Conservation (phyloP, 495 filamentous ascomycete species). For the Aspergillus panamensis region DNA sequence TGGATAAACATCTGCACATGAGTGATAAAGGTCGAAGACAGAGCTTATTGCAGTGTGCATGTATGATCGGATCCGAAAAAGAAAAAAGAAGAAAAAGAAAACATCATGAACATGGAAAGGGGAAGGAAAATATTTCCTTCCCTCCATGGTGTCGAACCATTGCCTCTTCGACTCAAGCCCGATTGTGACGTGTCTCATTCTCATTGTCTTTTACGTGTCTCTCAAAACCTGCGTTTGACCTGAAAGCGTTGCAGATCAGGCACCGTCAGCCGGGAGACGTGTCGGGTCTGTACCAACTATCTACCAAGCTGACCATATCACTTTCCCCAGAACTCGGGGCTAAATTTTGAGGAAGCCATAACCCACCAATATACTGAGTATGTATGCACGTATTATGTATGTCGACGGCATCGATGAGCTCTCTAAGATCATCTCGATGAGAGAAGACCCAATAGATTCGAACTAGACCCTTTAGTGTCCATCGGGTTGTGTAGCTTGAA, state of each 20-base stretch:
- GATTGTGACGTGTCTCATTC: constrained; percentile 14
- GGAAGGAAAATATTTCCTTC: background rate
- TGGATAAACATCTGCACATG: constrained; percentile 1
- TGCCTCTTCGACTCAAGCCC: background rate
- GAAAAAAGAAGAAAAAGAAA: background rate
- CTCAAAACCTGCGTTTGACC: background rate
- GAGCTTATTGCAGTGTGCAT: background rate
- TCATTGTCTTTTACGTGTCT: constrained; percentile 1
- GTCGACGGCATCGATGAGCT: too few species aligned
- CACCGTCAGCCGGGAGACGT: background rate
- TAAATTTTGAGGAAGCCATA: background rate
- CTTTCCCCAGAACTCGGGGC: background rate
- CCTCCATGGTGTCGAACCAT: background rate
- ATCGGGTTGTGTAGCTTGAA: too few species aligned
- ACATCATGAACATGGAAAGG: background rate
- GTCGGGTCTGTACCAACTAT: background rate
- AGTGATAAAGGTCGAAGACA: background rate
- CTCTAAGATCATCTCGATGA: too few species aligned
- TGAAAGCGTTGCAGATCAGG: constrained; percentile 2
- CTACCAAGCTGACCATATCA: background rate
- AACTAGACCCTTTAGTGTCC: too few species aligned
- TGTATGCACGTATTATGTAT: background rate
- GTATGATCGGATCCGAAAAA: background rate
- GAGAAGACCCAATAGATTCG: too few species aligned
- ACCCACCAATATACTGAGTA: background rate